phyloP scores from a whole-genome alignment of 805 yeast species.

The Brettanomyces custersianus region DNA sequence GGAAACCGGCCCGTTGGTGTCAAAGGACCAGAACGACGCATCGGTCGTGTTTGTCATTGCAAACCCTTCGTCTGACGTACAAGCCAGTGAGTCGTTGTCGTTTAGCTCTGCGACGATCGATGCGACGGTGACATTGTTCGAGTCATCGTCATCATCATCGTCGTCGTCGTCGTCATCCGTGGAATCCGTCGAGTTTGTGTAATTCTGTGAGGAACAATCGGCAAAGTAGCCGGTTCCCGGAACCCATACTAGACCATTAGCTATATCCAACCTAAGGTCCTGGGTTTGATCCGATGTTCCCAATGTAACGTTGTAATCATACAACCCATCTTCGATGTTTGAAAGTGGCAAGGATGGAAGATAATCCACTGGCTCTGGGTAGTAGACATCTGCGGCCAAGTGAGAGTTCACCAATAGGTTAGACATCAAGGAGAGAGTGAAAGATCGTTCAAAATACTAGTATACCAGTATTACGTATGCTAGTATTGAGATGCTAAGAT shows the following conservation, averaged over 20 bases:
- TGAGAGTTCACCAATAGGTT: no score
- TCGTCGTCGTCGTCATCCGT: neutral
- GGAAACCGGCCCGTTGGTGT: neutral
- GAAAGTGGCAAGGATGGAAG: slow-evolving; percentile 13
- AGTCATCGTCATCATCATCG: slow-evolving; percentile 1
- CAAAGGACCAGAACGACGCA: neutral
- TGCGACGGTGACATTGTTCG: slow-evolving; percentile 2
- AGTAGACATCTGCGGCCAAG: neutral
- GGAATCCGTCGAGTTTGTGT: neutral
- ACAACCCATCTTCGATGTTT: slow-evolving; percentile 6
- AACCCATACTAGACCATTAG: slow-evolving; percentile 23
- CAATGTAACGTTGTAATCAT: slow-evolving; percentile 16
- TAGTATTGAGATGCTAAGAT: no score
- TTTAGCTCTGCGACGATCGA: neutral
- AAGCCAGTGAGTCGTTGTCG: neutral
- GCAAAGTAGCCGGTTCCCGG: slow-evolving; percentile 17
- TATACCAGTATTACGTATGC: no score
- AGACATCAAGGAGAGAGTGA: no score
- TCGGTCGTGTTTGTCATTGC: neutral
- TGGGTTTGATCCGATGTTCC: slow-evolving; percentile 19
- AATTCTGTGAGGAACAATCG: slow-evolving; percentile 9
- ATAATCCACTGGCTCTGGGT: neutral
- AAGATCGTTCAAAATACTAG: no score
- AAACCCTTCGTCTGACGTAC: neutral
- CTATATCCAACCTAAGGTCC: slow-evolving; percentile 21